A percentile compares a stretch with the other conserved stretches of the same genome.
phyloP scores from a whole-genome alignment of 2,329 filamentous ascomycete genomes.

The Neonectria coccinea region DNA sequence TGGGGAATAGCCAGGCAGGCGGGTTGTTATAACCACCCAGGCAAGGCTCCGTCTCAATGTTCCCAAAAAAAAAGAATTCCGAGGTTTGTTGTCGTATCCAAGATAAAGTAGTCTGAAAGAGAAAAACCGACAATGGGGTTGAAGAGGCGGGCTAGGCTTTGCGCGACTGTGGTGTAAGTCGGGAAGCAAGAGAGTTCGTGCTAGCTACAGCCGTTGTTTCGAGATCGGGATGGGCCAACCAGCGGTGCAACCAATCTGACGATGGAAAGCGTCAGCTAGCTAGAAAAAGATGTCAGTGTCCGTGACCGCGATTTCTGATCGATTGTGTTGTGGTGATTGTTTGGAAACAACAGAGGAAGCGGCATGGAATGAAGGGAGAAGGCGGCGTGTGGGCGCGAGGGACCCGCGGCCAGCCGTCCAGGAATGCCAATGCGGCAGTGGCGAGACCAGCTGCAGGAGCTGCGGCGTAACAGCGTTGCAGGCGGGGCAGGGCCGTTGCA shows the following conservation, averaged over 20 bases:
- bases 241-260: constrained; percentile 26
- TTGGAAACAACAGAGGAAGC: constrained; percentile 35
- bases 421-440: constrained; percentile 42
- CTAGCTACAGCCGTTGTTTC: constrained; percentile 5
- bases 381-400: constrained; percentile 31
- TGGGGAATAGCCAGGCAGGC: constrained; percentile 39
- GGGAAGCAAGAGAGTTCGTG: constrained; percentile 8
- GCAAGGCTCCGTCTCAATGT: constrained; percentile 31
- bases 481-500: constrained; percentile 28
- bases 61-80: not conserved
- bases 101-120: constrained; percentile 31
- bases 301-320: constrained; percentile 23
- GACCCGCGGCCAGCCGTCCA: constrained; percentile 27
- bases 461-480: constrained; percentile 17
- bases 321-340: constrained; percentile 30
- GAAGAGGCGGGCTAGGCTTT: not conserved
- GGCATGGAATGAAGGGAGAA: constrained; percentile 47
- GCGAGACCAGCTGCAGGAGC: constrained; percentile 20
- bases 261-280: constrained; percentile 34
- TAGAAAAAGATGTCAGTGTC: constrained; percentile 40
- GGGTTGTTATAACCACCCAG: constrained; percentile 39
- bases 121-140: not conserved
- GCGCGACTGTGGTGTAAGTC: constrained; percentile 9
- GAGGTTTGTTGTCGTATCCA: constrained; percentile 35
- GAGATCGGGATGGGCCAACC: constrained; percentile 26